phyloP scores from a whole-genome alignment of 129 eudicot genomes.

The Daucus carota region DH1_v3.0 NC_030387.2:25561001-25561500 shows the following conservation, averaged over 20 bases:
- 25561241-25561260: conserved; percentile 38
- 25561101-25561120: conserved; percentile 11
- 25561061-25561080: conserved; percentile 26
- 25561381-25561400: conserved; percentile 28
- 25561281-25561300: conserved; percentile 58
- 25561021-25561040: conserved; percentile 22
- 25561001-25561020: conserved; percentile 10
- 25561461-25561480: conserved; percentile 50
- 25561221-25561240: conserved; percentile 51
- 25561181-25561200: conserved; percentile 53
- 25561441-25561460: conserved; percentile 60
- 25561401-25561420: conserved; percentile 21
- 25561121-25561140: conserved; percentile 25
- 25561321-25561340: conserved; percentile 28
- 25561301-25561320: conserved; percentile 35
- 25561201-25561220: conserved; percentile 49
- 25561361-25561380: conserved; percentile 55
- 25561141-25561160: conserved; percentile 55
- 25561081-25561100: conserved; percentile 27
- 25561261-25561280: conserved; percentile 34
- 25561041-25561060: conserved; percentile 28
- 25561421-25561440: conserved; percentile 31
- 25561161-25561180: conserved; percentile 51
- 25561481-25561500: conserved; percentile 41
- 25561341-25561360: conserved; percentile 29